Conservation (phyloP, 345 rosid species). For the Ceriops tagal region DNA sequence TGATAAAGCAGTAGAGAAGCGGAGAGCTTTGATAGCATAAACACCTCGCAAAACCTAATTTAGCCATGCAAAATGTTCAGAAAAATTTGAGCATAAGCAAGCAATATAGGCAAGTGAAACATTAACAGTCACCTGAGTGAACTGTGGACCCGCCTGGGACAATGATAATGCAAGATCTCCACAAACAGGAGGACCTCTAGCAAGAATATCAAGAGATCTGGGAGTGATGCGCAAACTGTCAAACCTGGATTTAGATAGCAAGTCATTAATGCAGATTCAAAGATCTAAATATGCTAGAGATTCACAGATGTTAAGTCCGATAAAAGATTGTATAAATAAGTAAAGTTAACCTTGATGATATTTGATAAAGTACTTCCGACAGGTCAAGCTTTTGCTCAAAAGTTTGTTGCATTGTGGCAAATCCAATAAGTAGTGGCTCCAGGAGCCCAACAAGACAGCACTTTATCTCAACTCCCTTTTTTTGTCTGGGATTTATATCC, state of each 20-base stretch:
- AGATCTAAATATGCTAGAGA: constrained; percentile 10
- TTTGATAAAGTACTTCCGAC: constrained; percentile 86
- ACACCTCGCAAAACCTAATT: constrained; percentile 75
- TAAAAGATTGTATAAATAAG: constrained; percentile 6
- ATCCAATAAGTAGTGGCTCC: constrained; percentile 97
- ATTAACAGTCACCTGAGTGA: constrained; percentile 70
- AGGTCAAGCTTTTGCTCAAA: constrained; percentile 94
- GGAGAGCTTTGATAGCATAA: constrained; percentile 89
- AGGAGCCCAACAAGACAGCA: constrained; percentile 95
- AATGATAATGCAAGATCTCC: constrained; percentile 97
- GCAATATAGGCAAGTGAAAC: constrained; percentile 4
- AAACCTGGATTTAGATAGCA: constrained; percentile 51
- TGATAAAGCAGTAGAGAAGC: constrained; percentile 84
- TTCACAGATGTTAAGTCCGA: neutral
- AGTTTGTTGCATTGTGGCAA: constrained; percentile 91
- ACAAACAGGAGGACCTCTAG: constrained; percentile 86
- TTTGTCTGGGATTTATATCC: constrained; percentile 83
- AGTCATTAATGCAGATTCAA: constrained; percentile 16
- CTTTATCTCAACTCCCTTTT: constrained; percentile 78
- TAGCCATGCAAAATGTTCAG: constrained; percentile 25
- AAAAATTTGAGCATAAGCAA: constrained; percentile 11
- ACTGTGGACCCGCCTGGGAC: constrained; percentile 96
- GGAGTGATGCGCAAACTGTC: constrained; percentile 96
- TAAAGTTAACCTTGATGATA: constrained; percentile 70
- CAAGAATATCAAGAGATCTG: constrained; percentile 84